A percentile compares a stretch with the other conserved stretches of the same genome.
These are phyloP conservation scores for Fusarium sp. DNA, from an alignment of 2,329 filamentous ascomycete species.

Conservation along the genomic window DNA sequence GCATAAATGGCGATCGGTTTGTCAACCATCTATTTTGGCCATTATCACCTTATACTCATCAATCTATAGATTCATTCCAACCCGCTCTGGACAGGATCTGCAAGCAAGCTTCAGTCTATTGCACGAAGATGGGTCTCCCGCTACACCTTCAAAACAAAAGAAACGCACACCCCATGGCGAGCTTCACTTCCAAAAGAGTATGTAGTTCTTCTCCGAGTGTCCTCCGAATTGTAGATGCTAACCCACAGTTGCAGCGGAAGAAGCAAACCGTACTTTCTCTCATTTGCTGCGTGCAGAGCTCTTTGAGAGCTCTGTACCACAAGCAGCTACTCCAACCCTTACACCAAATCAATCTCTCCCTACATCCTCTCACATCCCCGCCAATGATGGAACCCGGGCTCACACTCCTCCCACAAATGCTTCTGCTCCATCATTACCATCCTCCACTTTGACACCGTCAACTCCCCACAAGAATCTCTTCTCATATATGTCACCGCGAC, in stretches of 20 bases:
- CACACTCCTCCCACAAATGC: constrained; percentile 83
- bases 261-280: constrained; percentile 95
- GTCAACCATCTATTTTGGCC: constrained; percentile 27
- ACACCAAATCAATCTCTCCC: constrained; percentile 71
- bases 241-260: constrained; percentile 73
- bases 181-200: constrained; percentile 94
- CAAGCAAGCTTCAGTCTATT: constrained; percentile 93
- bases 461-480: constrained; percentile 99
- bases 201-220: constrained; percentile 49
- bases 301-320: constrained; percentile 91
- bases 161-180: constrained; percentile 90
- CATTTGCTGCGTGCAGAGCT: constrained; percentile 90
- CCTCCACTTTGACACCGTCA: constrained; percentile 86
- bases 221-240: constrained; percentile 3
- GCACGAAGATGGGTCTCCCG: constrained; percentile 92
- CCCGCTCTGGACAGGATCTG: constrained; percentile 91
- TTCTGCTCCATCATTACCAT: constrained; percentile 74
- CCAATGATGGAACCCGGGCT: constrained; percentile 78
- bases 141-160: constrained; percentile 88
- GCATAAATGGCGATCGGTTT: constrained; percentile 74
- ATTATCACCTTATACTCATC: constrained; percentile 42
- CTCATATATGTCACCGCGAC: constrained; percentile 84
- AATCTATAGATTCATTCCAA: constrained; percentile 87
- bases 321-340: constrained; percentile 76
- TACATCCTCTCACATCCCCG: constrained; percentile 66